Percentiles rank a stretch among this genome's conserved stretches.
These are phyloP conservation scores for Venturiaceae sp. DNA, from an alignment of 2,329 filamentous ascomycete species.

Conservation along the genomic window DNA sequence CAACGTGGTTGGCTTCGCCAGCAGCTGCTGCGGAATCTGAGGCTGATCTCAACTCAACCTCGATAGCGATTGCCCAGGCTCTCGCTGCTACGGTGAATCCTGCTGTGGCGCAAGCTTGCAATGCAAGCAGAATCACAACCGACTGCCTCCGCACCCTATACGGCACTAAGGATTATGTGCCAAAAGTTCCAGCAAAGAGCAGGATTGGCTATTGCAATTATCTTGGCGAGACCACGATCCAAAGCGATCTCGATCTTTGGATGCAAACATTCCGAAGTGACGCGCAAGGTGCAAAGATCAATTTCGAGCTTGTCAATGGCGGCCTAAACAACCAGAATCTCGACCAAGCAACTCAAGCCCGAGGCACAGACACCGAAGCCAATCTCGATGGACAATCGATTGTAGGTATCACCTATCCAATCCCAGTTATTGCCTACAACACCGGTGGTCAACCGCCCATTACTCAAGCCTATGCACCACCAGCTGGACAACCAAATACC, in stretches of 20 bases:
- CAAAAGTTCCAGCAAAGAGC: conserved; percentile 6
- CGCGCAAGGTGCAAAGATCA: conserved; percentile 6
- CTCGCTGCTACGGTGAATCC: neutral
- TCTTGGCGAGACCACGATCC: conserved; percentile 2
- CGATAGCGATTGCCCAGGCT: neutral
- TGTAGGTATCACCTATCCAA: conserved; percentile 5
- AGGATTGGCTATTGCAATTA: conserved; percentile 7
- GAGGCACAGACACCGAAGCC: neutral
- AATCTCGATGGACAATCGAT: conserved; percentile 8
- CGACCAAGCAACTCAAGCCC: neutral
- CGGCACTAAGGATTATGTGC: conserved; percentile 2
- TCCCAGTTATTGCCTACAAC: conserved; percentile 5
- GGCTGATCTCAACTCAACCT: neutral
- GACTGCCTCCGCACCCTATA: conserved; percentile 5
- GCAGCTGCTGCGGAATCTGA: neutral
- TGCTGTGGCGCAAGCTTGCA: conserved; percentile 2
- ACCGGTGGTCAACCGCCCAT: conserved; percentile 15
- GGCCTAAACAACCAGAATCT: neutral
- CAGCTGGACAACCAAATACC: conserved; percentile 16
- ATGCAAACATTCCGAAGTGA: conserved; percentile 3
- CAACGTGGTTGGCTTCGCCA: conserved; percentile 1
- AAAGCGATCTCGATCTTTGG: neutral
- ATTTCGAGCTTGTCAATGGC: conserved; percentile 3
- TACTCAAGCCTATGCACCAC: conserved; percentile 19
- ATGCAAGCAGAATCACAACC: conserved; percentile 6